Conservation (phyloP, 768 basidiomycete species). For the Coprinopsis strossmayeri region DNA sequence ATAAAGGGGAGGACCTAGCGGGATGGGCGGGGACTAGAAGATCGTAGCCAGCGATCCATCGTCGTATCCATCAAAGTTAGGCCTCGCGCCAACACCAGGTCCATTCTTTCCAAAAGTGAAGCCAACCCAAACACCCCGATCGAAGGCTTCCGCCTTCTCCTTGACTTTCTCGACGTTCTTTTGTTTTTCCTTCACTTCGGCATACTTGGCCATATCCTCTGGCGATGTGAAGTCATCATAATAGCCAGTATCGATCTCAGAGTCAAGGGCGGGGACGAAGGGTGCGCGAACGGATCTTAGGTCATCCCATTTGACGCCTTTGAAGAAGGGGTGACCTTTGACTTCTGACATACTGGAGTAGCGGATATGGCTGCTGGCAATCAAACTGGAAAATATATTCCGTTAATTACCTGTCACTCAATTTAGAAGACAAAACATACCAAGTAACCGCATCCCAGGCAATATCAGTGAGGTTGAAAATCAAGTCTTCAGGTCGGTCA, state of each 20-base stretch:
- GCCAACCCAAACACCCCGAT: constrained; percentile 83
- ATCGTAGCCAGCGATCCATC: constrained; percentile 54
- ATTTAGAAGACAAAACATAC: constrained; percentile 33
- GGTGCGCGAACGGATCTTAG: constrained; percentile 75
- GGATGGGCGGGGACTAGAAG: too few species aligned
- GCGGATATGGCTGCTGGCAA: constrained; percentile 79
- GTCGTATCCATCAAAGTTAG: constrained; percentile 33
- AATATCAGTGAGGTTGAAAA: constrained; percentile 90
- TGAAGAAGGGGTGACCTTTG: constrained; percentile 78
- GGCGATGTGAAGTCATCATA: constrained; percentile 85
- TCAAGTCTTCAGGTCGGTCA: constrained; percentile 90
- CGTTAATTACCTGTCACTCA: too few species aligned
- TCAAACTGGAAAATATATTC: constrained; percentile 47
- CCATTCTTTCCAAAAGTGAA: constrained; percentile 91
- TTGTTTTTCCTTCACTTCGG: constrained; percentile 97
- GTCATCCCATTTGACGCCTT: constrained; percentile 65
- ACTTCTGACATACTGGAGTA: constrained; percentile 71
- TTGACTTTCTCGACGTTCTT: constrained; percentile 85
- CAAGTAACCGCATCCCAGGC: constrained; percentile 93
- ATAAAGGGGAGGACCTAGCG: not conserved
- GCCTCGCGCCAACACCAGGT: constrained; percentile 35
- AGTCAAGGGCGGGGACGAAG: constrained; percentile 91
- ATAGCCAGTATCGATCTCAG: constrained; percentile 92
- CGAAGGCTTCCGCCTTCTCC: constrained; percentile 74
- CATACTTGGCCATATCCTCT: constrained; percentile 98